phyloP scores from a whole-genome alignment of 2,329 filamentous ascomycete species.

The Pseudogymnoascus pannorum region DNA sequence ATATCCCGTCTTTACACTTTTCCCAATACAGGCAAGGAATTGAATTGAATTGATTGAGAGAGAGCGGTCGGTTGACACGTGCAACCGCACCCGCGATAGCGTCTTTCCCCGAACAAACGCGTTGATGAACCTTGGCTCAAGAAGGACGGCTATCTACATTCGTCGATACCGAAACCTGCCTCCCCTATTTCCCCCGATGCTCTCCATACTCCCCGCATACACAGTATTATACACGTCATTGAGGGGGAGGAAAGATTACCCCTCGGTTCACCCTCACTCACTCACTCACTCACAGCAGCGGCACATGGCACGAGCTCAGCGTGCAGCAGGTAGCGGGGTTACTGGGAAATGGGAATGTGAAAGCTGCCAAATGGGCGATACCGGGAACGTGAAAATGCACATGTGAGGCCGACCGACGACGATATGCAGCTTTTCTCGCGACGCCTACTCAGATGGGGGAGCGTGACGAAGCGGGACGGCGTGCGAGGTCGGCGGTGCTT shows the following conservation, averaged over 20 bases:
- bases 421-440: too few relatives aligned
- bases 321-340: background rate
- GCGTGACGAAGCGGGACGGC: background rate
- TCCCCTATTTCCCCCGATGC: background rate
- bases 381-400: background rate
- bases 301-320: too few relatives aligned
- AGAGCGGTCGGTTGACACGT: background rate
- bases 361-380: background rate
- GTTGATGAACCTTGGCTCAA: background rate
- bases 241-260: background rate
- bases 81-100: background rate
- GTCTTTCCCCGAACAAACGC: background rate
- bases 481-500: background rate
- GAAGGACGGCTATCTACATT: background rate
- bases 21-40: background rate
- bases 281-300: too few relatives aligned
- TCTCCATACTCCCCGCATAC: background rate
- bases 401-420: background rate
- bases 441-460: background rate
- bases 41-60: background rate
- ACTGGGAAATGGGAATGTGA: background rate
- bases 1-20: background rate
- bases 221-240: background rate
- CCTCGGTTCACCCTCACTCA: too few relatives aligned
- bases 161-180: background rate